Base-by-base conservation (phyloP, 2,329 filamentous ascomycete genomes). In the Colletotrichum sp. region DNA sequence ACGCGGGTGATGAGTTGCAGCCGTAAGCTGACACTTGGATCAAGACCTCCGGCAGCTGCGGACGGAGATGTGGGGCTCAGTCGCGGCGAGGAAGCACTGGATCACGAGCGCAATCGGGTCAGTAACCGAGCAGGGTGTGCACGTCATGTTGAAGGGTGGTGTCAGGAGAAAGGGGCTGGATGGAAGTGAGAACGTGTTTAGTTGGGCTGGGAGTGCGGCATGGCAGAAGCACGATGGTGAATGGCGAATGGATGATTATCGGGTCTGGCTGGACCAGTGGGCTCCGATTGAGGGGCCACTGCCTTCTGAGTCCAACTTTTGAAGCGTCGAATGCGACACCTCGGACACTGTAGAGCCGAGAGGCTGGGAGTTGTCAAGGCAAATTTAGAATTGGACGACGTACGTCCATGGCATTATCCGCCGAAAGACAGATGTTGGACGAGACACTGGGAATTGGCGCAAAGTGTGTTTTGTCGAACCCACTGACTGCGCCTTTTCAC, bases 141-240 rank as follows among this genome's bases (percentile, higher is more conserved):
- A 77, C 64, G 59, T 77, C 59, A 77, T 77, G 75, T 52, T 77
- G 63, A 72, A 48, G 36, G 75, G 75, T 16, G 68, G 68, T 19
- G 75, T 77, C 5, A 72, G 34, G 59, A 60, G 75, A 39, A 75
- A 63, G 59, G 67, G 72, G 30, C 39, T 75, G 68, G 72, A 75
- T 28, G 68, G 68, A 16, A 34, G 8, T 19, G 72, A 75, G 34
- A 63, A 9, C 28, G 44, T 55, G 4, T 72, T 77, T 60, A 75
- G 68, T 48, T 77, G 75, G 75, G 75, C 75, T n/a, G 75, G 75
- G 7, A 75, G 75, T n/a, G 75, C 75, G 19, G 72, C 71, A n/a
- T 77, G 75, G 75, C 22, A 60, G 59, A 69, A 68, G 67, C 52
- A 75, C 28, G 64, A 72, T 52, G 72, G 67, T 11, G 72, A 59